Evolutionary conservation across 441 rosid species (phyloP).

Genomic region (Capsella rubella): DNA sequence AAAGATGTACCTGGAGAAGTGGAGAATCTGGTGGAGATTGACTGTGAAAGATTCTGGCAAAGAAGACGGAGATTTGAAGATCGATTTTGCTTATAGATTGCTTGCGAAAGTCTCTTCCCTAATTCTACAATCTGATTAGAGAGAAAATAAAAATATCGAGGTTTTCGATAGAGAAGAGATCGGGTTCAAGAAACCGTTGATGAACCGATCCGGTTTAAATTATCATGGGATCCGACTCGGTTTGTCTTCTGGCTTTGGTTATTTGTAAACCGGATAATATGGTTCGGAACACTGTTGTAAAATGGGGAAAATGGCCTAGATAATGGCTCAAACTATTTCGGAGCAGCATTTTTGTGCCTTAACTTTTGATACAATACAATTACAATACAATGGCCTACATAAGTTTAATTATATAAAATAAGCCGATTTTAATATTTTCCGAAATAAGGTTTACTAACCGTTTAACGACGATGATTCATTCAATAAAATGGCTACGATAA

Average conservation of each 20-base stretch:
- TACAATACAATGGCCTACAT: too few species aligned
- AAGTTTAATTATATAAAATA: too few species aligned
- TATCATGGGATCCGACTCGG: neutral
- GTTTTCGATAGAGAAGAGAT: constrained; percentile 6
- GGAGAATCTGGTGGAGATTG: constrained; percentile 14
- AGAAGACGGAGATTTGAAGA: constrained; percentile 9
- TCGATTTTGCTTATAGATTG: constrained; percentile 31
- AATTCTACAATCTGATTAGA: constrained; percentile 5
- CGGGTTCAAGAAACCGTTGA: constrained; percentile 20
- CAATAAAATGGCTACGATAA: fast-evolving
- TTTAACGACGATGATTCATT: too few species aligned
- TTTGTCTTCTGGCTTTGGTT: neutral
- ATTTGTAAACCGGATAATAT: neutral
- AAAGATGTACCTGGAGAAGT: constrained; percentile 30
- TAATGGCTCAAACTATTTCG: too few species aligned
- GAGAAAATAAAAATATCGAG: neutral
- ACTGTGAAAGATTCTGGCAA: neutral
- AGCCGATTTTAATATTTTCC: too few species aligned
- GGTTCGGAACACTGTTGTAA: too few species aligned
- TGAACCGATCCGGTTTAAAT: constrained; percentile 30
- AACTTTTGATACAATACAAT: too few species aligned
- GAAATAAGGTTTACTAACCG: too few species aligned
- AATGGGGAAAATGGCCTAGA: too few species aligned
- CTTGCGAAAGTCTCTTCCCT: constrained; percentile 27
- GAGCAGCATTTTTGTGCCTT: too few species aligned